Conservation (phyloP, 345 rosid genomes). For the Aquilaria malaccensis region DNA sequence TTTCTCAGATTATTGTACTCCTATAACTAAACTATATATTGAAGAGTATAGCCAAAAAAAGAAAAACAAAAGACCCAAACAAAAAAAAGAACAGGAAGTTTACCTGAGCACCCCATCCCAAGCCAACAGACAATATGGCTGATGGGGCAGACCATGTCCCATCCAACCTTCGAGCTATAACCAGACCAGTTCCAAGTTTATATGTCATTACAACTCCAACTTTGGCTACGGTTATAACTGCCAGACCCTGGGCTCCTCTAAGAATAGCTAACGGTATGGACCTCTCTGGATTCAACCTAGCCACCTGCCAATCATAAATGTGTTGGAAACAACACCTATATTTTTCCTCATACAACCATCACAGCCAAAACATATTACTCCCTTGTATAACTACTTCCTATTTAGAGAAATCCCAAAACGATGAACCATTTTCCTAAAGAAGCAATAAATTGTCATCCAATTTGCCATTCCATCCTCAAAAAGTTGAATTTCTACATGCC, state of each 20-base stretch:
- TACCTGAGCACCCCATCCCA: constrained; percentile 99
- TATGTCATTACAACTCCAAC: constrained; percentile 75
- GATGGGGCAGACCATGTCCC: constrained; percentile 99
- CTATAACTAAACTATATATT: neutral
- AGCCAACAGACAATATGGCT: constrained; percentile 67
- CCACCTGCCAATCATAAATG: constrained; percentile 41
- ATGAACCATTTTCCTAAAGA: too few species aligned
- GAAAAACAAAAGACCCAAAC: neutral
- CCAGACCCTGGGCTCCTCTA: constrained; percentile 76
- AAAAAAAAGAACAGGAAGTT: neutral
- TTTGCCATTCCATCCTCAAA: too few species aligned
- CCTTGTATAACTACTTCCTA: too few species aligned
- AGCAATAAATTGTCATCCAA: too few species aligned
- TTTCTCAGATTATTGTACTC: too few species aligned
- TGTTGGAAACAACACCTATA: neutral
- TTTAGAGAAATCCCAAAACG: too few species aligned
- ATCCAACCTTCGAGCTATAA: constrained; percentile 68
- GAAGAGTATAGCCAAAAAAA: neutral
- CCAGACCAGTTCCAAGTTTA: constrained; percentile 87
- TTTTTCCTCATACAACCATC: too few species aligned
- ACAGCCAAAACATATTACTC: too few species aligned
- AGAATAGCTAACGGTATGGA: constrained; percentile 79
- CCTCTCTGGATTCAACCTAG: constrained; percentile 74
- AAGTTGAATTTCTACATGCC: too few species aligned
- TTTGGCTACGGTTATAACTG: constrained; percentile 87